Base-by-base conservation (phyloP, 1,284 basidiomycete genomes). In the Apiotrichum gracile region DNA sequence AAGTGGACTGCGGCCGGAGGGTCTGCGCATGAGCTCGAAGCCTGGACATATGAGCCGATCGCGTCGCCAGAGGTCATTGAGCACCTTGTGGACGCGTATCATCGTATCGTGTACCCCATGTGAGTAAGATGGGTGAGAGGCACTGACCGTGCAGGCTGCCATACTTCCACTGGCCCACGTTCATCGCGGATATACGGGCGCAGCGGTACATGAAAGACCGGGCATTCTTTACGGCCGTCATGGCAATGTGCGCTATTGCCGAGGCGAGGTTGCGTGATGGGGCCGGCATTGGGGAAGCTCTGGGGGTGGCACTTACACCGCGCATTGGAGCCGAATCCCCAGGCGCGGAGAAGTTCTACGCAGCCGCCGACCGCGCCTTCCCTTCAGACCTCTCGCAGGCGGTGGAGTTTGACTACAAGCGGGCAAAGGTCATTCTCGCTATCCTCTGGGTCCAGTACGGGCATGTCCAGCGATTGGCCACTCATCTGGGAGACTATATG, bases 121-220 rank as follows among this genome's bases (percentile, higher is more conserved):
- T 70, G 47, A 34, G 67, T 57, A 17, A 16, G 5, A 19, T 24
- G 6, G 19, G 24, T 37, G 33, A 26, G 10, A 22, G 13, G 19
- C 14, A 13, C 40, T 10, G 25, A 12, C 3, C 41, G 1, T 27
- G 5, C 48, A 72, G 70, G 31, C 59, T 66, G 42, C 61, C 64
- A 10, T 70, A 66, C 59, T 73, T 72, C 49, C 73, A 75, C 57
- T 73, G 72, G 67, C 72, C 73, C 5, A 63, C 68, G 0, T 70
- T 72, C 53, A 49, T 52, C 6, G 34, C 39, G 3, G 49, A 66
- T 19, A 52, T 74, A 33, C 54, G 56, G 0, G 48, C 51, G 1
- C 47, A 61, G 33, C 49, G 61, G 17, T 70, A 73, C 59, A 60
- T 54, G 25, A 57, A 51, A 38, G 66, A 69, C 40, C 61, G 64